phyloP scores from a whole-genome alignment of 768 basidiomycete species.

The Neoboletus brunneissimus region DNA sequence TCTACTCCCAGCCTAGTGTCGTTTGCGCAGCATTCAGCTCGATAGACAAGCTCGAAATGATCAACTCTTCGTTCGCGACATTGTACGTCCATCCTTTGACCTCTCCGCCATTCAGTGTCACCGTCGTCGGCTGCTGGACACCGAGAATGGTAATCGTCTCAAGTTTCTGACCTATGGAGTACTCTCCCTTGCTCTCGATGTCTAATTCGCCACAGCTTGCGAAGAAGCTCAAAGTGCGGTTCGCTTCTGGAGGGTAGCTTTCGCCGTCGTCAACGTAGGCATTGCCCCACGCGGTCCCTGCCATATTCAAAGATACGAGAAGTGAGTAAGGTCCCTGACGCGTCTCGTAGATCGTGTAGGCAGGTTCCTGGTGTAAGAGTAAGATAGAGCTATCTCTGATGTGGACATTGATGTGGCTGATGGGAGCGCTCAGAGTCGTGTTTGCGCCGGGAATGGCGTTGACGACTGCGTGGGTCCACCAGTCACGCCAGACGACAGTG shows the following conservation, averaged over 20 bases:
- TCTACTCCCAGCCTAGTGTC: constrained; percentile 36
- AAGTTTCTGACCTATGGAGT: constrained; percentile 42
- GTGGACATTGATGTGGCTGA: constrained; percentile 75
- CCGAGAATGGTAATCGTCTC: constrained; percentile 59
- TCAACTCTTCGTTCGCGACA: constrained; percentile 39
- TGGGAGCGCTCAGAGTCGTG: constrained; percentile 59
- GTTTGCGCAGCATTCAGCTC: constrained; percentile 41
- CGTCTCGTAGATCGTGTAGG: constrained; percentile 68
- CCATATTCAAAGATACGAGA: constrained; percentile 50
- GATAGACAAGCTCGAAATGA: constrained; percentile 36
- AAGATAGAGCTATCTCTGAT: constrained; percentile 67
- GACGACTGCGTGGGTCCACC: constrained; percentile 63
- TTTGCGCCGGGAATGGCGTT: constrained; percentile 40
- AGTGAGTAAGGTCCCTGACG: constrained; percentile 58
- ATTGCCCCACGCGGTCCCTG: constrained; percentile 52
- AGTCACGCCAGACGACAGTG: constrained; percentile 62
- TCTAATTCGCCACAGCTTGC: constrained; percentile 35
- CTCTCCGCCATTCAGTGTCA: constrained; percentile 38
- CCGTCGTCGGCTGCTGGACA: constrained; percentile 39
- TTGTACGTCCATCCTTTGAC: constrained; percentile 41
- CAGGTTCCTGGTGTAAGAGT: constrained; percentile 59
- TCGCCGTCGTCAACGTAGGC: constrained; percentile 73
- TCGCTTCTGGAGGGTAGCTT: constrained; percentile 54
- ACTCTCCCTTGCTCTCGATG: constrained; percentile 35
- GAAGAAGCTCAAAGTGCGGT: constrained; percentile 44